Conservation (phyloP, 108 stramenopile genomes). For the Nitzschia inconspicua region DNA sequence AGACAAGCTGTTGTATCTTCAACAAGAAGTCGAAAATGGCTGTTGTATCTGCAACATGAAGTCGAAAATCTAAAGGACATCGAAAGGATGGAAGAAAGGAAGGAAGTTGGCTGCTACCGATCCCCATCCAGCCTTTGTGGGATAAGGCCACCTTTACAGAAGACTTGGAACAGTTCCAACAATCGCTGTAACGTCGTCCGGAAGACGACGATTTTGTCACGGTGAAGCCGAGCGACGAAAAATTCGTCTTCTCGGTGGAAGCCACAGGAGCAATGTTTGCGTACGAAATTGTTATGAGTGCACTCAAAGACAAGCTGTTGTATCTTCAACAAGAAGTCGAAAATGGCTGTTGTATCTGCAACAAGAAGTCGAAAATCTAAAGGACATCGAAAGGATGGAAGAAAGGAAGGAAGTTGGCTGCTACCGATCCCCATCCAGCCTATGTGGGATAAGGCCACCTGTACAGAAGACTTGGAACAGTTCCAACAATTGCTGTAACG, state of each 20-base stretch:
- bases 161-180: constrained; percentile 64
- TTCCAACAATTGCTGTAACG: constrained; percentile 75
- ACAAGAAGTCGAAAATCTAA: constrained; percentile 85
- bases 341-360: constrained; percentile 78
- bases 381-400: constrained; percentile 81
- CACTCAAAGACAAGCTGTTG: constrained; percentile 74
- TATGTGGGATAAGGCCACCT: constrained; percentile 76
- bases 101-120: constrained; percentile 96
- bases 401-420: constrained; percentile 75
- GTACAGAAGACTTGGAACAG: constrained; percentile 75
- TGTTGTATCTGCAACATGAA: constrained; percentile 82
- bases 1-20: constrained; percentile 74
- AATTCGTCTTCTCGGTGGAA: constrained; percentile 91
- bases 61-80: constrained; percentile 88
- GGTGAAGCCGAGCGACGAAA: constrained; percentile 60
- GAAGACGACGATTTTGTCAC: constrained; percentile 86
- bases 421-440: constrained; percentile 64
- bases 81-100: constrained; percentile 92
- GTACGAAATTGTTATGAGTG: constrained; percentile 75
- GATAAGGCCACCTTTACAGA: constrained; percentile 85
- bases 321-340: constrained; percentile 88
- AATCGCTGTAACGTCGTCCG: constrained; percentile 73
- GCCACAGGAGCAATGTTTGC: constrained; percentile 90
- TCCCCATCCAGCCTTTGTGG: constrained; percentile 90
- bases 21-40: constrained; percentile 79